These are phyloP conservation scores for Cytospora piceae DNA, from an alignment of 2,329 filamentous ascomycete genomes.

Conservation along the genomic window DNA sequence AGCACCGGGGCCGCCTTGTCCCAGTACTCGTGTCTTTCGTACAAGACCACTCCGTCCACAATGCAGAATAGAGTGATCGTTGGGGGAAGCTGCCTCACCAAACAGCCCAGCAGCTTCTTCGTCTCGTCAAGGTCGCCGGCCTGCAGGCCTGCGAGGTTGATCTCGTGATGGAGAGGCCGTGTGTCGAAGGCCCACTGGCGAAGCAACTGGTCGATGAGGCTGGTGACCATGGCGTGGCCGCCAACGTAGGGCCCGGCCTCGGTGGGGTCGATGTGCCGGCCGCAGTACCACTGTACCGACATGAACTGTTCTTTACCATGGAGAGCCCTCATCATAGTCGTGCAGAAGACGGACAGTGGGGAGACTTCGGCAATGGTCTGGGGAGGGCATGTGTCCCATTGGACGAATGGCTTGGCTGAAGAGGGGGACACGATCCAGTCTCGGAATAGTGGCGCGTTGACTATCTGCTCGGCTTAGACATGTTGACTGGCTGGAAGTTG, in stretches of 20 bases:
- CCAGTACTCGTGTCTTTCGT: conserved; percentile 7
- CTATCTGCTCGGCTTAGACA: not conserved
- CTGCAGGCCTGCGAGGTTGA: not conserved
- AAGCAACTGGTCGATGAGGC: conserved; percentile 10
- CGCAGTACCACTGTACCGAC: conserved; percentile 9
- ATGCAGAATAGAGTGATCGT: not conserved
- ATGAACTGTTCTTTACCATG: not conserved
- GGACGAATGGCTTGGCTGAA: conserved; percentile 3
- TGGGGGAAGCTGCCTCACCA: not conserved
- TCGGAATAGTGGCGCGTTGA: not conserved
- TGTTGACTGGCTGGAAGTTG: conserved; percentile 5
- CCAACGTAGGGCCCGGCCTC: not conserved
- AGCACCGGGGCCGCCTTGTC: not conserved
- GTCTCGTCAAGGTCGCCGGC: not conserved
- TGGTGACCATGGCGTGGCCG: conserved; percentile 6
- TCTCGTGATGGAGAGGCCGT: too few relatives aligned
- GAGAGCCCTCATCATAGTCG: not conserved
- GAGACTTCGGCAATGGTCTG: not conserved
- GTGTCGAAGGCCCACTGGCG: not conserved
- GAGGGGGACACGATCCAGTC: conserved; percentile 2
- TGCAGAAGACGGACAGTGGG: conserved; percentile 11
- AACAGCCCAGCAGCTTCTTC: conserved; percentile 3
- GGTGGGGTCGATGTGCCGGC: not conserved
- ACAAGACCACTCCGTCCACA: conserved; percentile 9
- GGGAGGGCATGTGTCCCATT: conserved; percentile 2